Evolutionary conservation across 148 eudicot genomes (phyloP).

Genomic region (Persicaria maculosa): DNA sequence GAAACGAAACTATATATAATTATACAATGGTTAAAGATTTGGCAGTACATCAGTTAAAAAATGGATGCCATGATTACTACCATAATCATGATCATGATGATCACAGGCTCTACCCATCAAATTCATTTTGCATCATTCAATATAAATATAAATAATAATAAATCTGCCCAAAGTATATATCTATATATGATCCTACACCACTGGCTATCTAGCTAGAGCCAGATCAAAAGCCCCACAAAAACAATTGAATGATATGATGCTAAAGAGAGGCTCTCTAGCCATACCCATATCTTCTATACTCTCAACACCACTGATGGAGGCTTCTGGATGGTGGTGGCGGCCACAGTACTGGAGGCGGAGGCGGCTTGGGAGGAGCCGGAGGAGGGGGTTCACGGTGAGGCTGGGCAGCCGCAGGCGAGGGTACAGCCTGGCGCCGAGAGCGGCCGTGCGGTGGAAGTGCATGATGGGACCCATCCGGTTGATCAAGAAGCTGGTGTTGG

Average conservation of each 20-base stretch:
- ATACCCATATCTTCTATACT: slow-evolving; percentile 21
- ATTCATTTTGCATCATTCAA: neutral
- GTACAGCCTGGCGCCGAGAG: slow-evolving; percentile 38
- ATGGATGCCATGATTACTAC: slow-evolving; percentile 5
- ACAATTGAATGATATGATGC: neutral
- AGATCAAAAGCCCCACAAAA: neutral
- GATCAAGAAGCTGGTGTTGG: slow-evolving; percentile 39
- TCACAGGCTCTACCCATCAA: neutral
- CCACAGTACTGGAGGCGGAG: neutral
- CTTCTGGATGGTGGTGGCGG: neutral
- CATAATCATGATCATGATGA: slow-evolving; percentile 4
- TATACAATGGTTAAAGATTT: neutral
- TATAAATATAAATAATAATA: neutral
- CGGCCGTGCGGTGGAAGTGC: slow-evolving; percentile 53
- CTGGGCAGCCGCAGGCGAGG: slow-evolving; percentile 47
- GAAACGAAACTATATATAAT: neutral
- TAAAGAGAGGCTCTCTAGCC: slow-evolving; percentile 9
- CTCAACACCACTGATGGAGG: slow-evolving; percentile 33
- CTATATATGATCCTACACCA: neutral
- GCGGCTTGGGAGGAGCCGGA: slow-evolving; percentile 23
- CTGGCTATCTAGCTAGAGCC: neutral
- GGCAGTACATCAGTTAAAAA: neutral
- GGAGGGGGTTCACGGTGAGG: slow-evolving; percentile 26
- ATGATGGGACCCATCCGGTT: slow-evolving; percentile 38
- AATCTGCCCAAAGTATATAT: neutral